Conservation (phyloP, 176 grass and related monocot species). For the Ananas comosus region DNA sequence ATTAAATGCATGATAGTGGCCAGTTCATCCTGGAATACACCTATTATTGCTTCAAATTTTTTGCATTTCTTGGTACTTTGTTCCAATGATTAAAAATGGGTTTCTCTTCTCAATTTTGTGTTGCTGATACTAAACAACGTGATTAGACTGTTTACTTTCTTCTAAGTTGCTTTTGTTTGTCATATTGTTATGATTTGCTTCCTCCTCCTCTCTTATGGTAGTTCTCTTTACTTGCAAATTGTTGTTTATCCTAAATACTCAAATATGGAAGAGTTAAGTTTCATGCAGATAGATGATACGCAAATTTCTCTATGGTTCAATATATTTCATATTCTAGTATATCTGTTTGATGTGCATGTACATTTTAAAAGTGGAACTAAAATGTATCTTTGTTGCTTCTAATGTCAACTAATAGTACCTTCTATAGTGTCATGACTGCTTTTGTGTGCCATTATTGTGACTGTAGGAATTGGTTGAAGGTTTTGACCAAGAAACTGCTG, state of each 20-base stretch:
- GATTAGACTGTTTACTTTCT: background rate
- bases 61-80: background rate
- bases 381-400: background rate
- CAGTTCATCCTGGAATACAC: no score
- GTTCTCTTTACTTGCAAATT: background rate
- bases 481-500: constrained; percentile 96
- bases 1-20: no score
- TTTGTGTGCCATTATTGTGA: constrained; percentile 8
- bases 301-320: background rate
- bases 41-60: background rate
- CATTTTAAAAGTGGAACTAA: background rate
- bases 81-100: background rate
- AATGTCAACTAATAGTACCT: background rate
- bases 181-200: background rate
- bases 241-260: background rate
- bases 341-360: background rate
- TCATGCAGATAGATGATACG: background rate
- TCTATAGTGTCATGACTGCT: constrained; percentile 8
- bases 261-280: background rate
- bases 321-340: background rate
- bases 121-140: background rate
- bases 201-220: background rate
- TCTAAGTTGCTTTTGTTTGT: background rate
- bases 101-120: background rate
- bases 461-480: constrained; percentile 86